Evolutionary conservation across 805 yeast species (phyloP).

Genomic region (Saturnispora saitoi): DNA sequence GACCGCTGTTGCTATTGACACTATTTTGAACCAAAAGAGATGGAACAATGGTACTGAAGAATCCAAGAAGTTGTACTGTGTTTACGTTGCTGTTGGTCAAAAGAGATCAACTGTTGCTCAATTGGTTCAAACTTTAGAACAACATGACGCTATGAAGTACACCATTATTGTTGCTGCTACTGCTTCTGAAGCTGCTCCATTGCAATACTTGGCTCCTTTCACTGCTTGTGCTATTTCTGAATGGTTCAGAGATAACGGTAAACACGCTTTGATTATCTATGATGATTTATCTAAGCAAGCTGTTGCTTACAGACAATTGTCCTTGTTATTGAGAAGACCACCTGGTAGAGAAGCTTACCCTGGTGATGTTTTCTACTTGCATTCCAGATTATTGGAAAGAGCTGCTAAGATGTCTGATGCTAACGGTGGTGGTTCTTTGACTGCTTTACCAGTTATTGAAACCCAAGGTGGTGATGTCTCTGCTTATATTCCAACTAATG

Average conservation of each 20-base stretch:
- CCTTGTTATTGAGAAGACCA: slow-evolving; percentile 93
- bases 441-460: slow-evolving; percentile 94
- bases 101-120: slow-evolving; percentile 99
- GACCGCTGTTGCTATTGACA: slow-evolving; percentile 97
- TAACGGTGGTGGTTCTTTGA: slow-evolving; percentile 88
- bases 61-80: slow-evolving; percentile 98
- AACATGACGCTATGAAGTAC: slow-evolving; percentile 96
- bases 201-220: slow-evolving; percentile 99
- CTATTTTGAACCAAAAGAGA: slow-evolving; percentile 98
- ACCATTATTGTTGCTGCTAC: slow-evolving; percentile 98
- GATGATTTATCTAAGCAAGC: slow-evolving; percentile 99
- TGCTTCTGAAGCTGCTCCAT: slow-evolving; percentile 99
- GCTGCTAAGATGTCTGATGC: slow-evolving; percentile 93
- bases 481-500: slow-evolving; percentile 96
- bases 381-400: slow-evolving; percentile 92
- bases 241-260: slow-evolving; percentile 99
- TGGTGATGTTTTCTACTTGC: slow-evolving; percentile 94
- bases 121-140: slow-evolving; percentile 98
- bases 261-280: slow-evolving; percentile 92
- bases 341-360: slow-evolving; percentile 97
- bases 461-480: slow-evolving; percentile 99
- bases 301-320: slow-evolving; percentile 99
- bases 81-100: slow-evolving; percentile 99
- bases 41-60: slow-evolving; percentile 95
- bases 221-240: slow-evolving; percentile 99